These are phyloP conservation scores for Phytomonas serpens DNA, from an alignment of 208 protist species.

Conservation along the genomic window DNA sequence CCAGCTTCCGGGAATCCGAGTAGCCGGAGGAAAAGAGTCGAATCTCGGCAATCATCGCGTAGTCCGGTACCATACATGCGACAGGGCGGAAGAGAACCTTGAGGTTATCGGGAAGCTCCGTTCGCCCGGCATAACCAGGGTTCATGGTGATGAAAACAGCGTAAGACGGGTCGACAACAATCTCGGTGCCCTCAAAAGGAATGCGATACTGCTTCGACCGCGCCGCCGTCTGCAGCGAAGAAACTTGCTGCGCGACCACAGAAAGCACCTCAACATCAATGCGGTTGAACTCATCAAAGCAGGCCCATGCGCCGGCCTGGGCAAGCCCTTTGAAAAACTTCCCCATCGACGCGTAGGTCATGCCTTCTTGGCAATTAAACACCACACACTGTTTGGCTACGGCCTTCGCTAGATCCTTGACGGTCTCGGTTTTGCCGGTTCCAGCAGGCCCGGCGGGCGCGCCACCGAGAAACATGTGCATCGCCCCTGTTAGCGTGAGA, in stretches of 20 bases:
- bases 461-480: conserved; percentile 94
- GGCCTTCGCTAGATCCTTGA: conserved; percentile 97
- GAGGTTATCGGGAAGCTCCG: conserved; percentile 97
- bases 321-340: conserved; percentile 97
- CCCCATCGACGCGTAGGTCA: conserved; percentile 95
- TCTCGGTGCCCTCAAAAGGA: conserved; percentile 93
- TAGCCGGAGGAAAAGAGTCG: conserved; percentile 98
- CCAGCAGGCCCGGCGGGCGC: conserved; percentile 90
- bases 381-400: conserved; percentile 97
- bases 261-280: conserved; percentile 97
- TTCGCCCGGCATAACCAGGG: conserved; percentile 96
- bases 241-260: conserved; percentile 95
- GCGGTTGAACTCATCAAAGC: conserved; percentile 99
- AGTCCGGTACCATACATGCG: conserved; percentile 99
- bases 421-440: conserved; percentile 96
- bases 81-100: conserved; percentile 96
- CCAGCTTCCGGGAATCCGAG: conserved; percentile 89
- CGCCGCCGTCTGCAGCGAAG: conserved; percentile 89
- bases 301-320: conserved; percentile 94
- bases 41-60: conserved; percentile 98
- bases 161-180: conserved; percentile 91
- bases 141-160: conserved; percentile 98
- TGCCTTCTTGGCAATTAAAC: conserved; percentile 97
- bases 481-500: conserved; percentile 93
- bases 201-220: conserved; percentile 76